Evolutionary conservation across 148 eudicot genomes (phyloP).

Genomic region (Rhododendron griersonianum): DNA sequence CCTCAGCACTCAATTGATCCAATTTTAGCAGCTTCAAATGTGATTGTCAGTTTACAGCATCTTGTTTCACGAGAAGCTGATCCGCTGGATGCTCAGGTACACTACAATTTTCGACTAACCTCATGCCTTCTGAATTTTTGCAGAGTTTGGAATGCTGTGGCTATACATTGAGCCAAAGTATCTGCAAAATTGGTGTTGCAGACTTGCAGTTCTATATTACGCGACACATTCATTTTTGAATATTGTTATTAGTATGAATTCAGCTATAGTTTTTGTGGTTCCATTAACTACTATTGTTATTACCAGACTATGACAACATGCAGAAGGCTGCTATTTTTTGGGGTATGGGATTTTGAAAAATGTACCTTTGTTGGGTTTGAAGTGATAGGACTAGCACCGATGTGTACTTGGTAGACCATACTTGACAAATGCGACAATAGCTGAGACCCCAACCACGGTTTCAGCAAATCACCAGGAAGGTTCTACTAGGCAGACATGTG

Average conservation of each 20-base stretch:
- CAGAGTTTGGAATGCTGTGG: neutral
- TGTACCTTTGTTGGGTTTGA: neutral
- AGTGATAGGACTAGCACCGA: neutral
- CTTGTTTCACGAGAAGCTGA: constrained; percentile 75
- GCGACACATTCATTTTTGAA: neutral
- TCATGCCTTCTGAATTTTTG: neutral
- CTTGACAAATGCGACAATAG: neutral
- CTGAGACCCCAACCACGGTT: neutral
- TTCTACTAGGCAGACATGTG: neutral
- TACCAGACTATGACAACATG: neutral
- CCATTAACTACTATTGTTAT: neutral
- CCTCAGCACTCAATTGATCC: constrained; percentile 69
- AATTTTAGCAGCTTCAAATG: constrained; percentile 63
- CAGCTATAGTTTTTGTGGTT: neutral
- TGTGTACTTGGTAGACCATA: neutral
- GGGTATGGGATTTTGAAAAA: neutral
- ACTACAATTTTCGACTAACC: neutral
- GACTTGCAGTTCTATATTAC: neutral
- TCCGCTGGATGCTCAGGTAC: constrained; percentile 74
- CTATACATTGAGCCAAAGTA: neutral
- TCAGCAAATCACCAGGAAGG: neutral
- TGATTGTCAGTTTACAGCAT: constrained; percentile 66
- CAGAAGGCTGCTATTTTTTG: neutral
- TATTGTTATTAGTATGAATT: neutral
- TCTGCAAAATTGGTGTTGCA: neutral